A percentile compares a stretch with the other conserved stretches of the same genome.
Evolutionary conservation across 306 rosid genomes (phyloP).

Genomic region (Pachyrhizus erosus): DNA sequence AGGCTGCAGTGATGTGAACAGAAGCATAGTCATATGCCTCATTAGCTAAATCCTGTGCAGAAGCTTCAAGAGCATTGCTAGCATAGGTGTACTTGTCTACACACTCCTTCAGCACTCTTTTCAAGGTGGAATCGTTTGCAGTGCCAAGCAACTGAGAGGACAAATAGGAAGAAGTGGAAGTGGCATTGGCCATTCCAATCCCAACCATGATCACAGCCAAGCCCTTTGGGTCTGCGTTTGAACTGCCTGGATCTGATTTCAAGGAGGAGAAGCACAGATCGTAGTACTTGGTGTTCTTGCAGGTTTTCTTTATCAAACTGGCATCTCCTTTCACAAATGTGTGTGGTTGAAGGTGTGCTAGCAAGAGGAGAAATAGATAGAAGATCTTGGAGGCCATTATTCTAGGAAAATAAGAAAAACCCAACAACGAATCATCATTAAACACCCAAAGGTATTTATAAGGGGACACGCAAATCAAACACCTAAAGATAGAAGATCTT

Average conservation of each 20-base stretch:
- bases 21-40: conserved; percentile 79
- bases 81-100: conserved; percentile 69
- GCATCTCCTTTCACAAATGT: conserved; percentile 52
- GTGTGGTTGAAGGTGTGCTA: conserved; percentile 18
- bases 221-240: conserved; percentile 69
- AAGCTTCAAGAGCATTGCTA: conserved; percentile 63
- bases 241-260: conserved; percentile 66
- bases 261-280: conserved; percentile 71
- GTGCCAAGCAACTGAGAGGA: conserved; percentile 56
- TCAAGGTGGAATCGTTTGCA: conserved; percentile 36
- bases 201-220: conserved; percentile 68
- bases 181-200: conserved; percentile 65
- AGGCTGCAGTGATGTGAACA: conserved; percentile 72
- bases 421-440: too few species aligned
- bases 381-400: conserved; percentile 47
- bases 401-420: background rate
- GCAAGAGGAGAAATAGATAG: conserved; percentile 41
- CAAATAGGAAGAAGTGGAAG: conserved; percentile 71
- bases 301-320: conserved; percentile 65
- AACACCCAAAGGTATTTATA: background rate
- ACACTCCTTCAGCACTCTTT: conserved; percentile 67
- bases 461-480: too few species aligned
- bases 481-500: too few species aligned
- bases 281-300: conserved; percentile 70
- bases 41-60: conserved; percentile 53